Conservation (phyloP, 805 yeast species). For the Cyberlindnera xylosilytica region DNA sequence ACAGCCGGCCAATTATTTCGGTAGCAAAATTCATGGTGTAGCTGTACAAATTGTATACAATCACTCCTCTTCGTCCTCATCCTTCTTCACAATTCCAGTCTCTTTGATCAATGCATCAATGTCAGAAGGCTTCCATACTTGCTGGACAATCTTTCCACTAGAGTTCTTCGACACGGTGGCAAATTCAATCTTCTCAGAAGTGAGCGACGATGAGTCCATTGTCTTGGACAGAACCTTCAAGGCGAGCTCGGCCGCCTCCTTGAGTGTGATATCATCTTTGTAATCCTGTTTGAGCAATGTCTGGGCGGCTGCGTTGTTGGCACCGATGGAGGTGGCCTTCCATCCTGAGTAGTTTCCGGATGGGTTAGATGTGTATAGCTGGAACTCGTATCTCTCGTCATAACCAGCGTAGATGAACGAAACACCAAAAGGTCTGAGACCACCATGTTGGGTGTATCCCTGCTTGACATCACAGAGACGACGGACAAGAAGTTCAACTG, state of each 20-base stretch:
- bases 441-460: slow-evolving; percentile 98
- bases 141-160: slow-evolving; percentile 54
- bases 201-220: slow-evolving; percentile 81
- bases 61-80: slow-evolving; percentile 41
- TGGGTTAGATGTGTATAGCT: slow-evolving; percentile 92
- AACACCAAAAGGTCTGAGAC: slow-evolving; percentile 97
- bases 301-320: slow-evolving; percentile 94
- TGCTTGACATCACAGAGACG: slow-evolving; percentile 91
- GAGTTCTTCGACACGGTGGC: slow-evolving; percentile 64
- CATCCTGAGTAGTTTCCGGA: slow-evolving; percentile 98
- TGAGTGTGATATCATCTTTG: slow-evolving; percentile 69
- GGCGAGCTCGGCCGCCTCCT: slow-evolving; percentile 83
- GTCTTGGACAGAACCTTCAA: slow-evolving; percentile 91
- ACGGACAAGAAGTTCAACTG: slow-evolving; percentile 88
- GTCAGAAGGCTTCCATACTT: slow-evolving; percentile 77
- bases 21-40: no score
- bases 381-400: slow-evolving; percentile 87
- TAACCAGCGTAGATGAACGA: slow-evolving; percentile 94
- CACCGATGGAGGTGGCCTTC: slow-evolving; percentile 97
- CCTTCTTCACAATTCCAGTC: slow-evolving; percentile 62
- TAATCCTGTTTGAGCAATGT: slow-evolving; percentile 93
- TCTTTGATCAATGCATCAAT: slow-evolving; percentile 71
- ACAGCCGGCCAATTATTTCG: no score
- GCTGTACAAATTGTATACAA: no score
- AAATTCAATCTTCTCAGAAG: slow-evolving; percentile 89